Conservation (phyloP, 768 basidiomycete genomes). For the Tricholoma sp. region DNA sequence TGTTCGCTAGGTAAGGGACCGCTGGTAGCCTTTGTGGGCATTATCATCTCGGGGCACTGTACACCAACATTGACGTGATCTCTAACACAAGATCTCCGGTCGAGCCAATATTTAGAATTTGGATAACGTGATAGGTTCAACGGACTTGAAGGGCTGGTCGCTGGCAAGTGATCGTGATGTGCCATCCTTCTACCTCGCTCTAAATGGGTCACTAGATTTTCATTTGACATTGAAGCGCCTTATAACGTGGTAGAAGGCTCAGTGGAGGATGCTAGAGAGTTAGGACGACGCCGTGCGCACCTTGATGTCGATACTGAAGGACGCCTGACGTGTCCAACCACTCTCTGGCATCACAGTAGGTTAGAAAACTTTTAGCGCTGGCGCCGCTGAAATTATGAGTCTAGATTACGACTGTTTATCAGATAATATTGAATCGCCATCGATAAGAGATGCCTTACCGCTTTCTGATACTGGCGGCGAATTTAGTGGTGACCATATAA, state of each 20-base stretch:
- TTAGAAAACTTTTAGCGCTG: slow-evolving; percentile 11
- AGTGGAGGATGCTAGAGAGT: not conserved
- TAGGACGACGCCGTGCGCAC: not conserved
- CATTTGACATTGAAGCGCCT: not conserved
- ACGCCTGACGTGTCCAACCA: slow-evolving; percentile 7
- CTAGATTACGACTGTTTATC: slow-evolving; percentile 2
- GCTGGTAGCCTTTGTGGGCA: not conserved
- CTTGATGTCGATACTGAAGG: not conserved
- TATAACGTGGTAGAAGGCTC: not conserved
- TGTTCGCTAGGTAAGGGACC: not conserved
- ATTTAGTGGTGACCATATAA: not conserved
- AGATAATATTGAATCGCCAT: not conserved
- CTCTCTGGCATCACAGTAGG: slow-evolving; percentile 7
- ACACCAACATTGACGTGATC: slow-evolving; percentile 6
- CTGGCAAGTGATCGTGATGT: not conserved
- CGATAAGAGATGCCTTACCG: slow-evolving; percentile 2
- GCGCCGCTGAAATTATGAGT: slow-evolving; percentile 10
- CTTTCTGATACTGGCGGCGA: slow-evolving; percentile 6
- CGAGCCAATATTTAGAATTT: slow-evolving; percentile 10
- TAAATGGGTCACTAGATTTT: not conserved
- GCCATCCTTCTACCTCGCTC: not conserved
- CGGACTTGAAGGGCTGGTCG: not conserved
- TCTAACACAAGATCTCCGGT: slow-evolving; percentile 4
- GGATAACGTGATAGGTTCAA: slow-evolving; percentile 5
- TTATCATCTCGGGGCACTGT: slow-evolving; percentile 2